These are phyloP conservation scores for Geopyxis carbonaria DNA, from an alignment of 495 filamentous ascomycete genomes.

Conservation along the genomic window DNA sequence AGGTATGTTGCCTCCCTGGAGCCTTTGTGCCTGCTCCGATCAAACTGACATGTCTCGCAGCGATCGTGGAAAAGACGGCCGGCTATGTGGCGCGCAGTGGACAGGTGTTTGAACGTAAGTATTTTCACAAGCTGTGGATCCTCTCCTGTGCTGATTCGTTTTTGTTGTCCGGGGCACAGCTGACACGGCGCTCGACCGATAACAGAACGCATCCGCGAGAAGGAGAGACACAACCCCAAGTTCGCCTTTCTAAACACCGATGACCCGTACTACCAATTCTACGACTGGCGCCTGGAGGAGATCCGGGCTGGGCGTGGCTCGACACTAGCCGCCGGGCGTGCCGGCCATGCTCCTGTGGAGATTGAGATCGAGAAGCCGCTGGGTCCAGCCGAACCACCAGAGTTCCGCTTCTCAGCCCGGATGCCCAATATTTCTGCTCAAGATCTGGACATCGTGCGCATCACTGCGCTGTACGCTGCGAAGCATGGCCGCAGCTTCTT, in stretches of 20 bases:
- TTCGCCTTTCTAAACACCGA: slow-evolving; percentile 70
- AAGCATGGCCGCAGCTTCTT: slow-evolving; percentile 80
- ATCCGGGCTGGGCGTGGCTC: slow-evolving; percentile 71
- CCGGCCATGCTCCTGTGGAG: slow-evolving; percentile 31
- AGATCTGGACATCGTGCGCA: slow-evolving; percentile 79
- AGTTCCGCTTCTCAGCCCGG: slow-evolving; percentile 85
- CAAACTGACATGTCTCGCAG: slow-evolving; percentile 29
- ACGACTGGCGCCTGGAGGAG: slow-evolving; percentile 74
- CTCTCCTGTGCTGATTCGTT: no score
- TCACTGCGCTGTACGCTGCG: slow-evolving; percentile 81
- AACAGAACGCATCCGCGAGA: slow-evolving; percentile 67
- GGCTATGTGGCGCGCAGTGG: slow-evolving; percentile 82
- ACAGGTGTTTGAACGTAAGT: slow-evolving; percentile 56
- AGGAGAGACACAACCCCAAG: slow-evolving; percentile 70
- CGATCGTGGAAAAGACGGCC: slow-evolving; percentile 86
- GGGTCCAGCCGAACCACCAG: slow-evolving; percentile 72
- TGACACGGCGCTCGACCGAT: slow-evolving; percentile 36
- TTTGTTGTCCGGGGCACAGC: background rate
- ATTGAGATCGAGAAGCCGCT: slow-evolving; percentile 47
- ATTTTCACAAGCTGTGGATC: no score
- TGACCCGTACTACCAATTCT: slow-evolving; percentile 79
- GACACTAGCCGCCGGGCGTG: slow-evolving; percentile 57
- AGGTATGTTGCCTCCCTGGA: slow-evolving; percentile 30
- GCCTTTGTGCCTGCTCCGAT: background rate
- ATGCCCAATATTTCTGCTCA: slow-evolving; percentile 95